Evolutionary conservation across 345 rosid genomes (phyloP), one percentile per base, ranked within the genome.

Genomic region (Syzygium aromaticum): DNA sequence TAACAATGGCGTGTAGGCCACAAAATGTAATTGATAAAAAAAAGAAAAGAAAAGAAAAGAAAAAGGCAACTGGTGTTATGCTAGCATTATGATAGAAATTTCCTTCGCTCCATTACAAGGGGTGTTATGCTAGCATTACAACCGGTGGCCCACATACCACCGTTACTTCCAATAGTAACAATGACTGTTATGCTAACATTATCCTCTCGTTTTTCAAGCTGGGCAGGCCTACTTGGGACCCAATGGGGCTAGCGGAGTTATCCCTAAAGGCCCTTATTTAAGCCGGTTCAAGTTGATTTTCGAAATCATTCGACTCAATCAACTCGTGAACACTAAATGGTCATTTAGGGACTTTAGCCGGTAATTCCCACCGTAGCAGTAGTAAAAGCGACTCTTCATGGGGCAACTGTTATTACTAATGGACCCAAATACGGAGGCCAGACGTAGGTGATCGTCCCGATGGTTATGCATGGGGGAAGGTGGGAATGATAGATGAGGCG

Each of bases 321-420:
- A 33, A 11, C 49, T 40, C 1, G 0, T 73, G 80, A 73, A 33
- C 49, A 19, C 80, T 38, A 8, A 1, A 14, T 27, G 1, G 21
- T 10, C 49, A 73, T 73, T 33, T 33, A 2, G 80, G 14, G 21
- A 73, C 10, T 0, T 38, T 33, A 9, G 25, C 14, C 3, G 1
- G 14, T 1, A 17, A 73, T 73, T 6, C 10, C 25, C 6, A 2
- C 0, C 3, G 2, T 3, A 17, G 11, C 9, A 0, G 0, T 33
- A 6, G 46, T 67, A 3, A 73, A 73, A 73, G 80, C 49, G 7
- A 33, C 6, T 33, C 7, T 73, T 73, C 49, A 9, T 73, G 19
- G 25, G 46, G 25, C 5, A 2, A 67, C 9, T 19, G 80, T 67
- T 23, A 9, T 33, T 28, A 11, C 11, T 33, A 17, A 17, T 5